Conservation (phyloP, 176 grass and related monocot species). For the Oryza meyeriana region DNA sequence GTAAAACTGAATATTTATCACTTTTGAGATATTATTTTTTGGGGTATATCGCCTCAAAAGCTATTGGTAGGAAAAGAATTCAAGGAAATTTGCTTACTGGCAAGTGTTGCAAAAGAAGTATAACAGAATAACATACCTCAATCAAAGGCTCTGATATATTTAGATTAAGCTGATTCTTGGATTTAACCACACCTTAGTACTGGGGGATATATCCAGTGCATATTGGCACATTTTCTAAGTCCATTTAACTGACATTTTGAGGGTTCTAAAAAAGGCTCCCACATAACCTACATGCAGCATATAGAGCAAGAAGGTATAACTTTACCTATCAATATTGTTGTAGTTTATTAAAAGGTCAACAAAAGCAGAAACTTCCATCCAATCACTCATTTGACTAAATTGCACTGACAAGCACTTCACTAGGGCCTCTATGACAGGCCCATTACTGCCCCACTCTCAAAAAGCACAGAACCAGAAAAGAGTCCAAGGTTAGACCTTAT, state of each 20-base stretch:
- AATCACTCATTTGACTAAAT: conserved; percentile 50
- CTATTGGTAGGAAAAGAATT: not conserved
- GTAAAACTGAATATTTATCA: conserved; percentile 1
- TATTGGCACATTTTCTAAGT: conserved; percentile 56
- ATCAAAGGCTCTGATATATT: conserved; percentile 97
- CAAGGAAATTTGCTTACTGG: not conserved
- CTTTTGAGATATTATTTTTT: not conserved
- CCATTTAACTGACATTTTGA: conserved; percentile 75
- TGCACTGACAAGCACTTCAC: conserved; percentile 66
- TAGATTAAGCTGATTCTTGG: conserved; percentile 83
- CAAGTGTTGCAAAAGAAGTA: not conserved
- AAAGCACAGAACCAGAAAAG: conserved; percentile 33
- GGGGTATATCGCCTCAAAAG: not conserved
- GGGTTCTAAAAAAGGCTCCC: conserved; percentile 97
- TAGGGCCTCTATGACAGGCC: conserved; percentile 87
- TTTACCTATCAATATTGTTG: conserved; percentile 97
- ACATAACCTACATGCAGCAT: conserved; percentile 70
- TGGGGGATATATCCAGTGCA: conserved; percentile 52
- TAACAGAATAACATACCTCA: conserved; percentile 58
- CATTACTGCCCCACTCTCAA: conserved; percentile 83
- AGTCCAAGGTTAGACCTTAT: conserved; percentile 33
- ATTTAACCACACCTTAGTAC: conserved; percentile 70
- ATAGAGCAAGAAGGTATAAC: conserved; percentile 17
- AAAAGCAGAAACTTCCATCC: conserved; percentile 58
- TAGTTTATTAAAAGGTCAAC: conserved; percentile 94